Base-by-base conservation (phyloP, 192 early-diverging fungal genomes). In the Endogone sp. region DNA sequence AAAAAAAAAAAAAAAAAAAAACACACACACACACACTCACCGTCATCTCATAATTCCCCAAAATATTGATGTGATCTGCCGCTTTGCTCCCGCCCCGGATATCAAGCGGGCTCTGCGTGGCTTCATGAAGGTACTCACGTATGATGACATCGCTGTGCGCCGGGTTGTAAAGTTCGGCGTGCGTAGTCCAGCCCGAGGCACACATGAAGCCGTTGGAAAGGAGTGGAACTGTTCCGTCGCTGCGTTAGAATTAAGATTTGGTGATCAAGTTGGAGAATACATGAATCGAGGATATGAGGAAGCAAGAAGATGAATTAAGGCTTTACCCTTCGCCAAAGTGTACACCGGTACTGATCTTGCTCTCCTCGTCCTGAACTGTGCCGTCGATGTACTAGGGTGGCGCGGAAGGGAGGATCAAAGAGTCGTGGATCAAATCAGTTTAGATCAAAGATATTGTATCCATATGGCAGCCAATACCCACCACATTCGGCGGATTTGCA, bases 171-270 rank as follows among this genome's bases (percentile, higher is more conserved):
- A 92, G 79, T 10, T 83, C 79, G 2, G 72, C 67, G 29, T 81
- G 72, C 71, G 91, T 86, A 44, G 82, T 85, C 95, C 95, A 96
- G 20, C 91, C 95, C 10, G 84, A 78, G 13, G 83, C 82, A 65
- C 94, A 94, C 95, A 96, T 96, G 75, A 92, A 95, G 3, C 93
- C 93, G 3, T 90, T 78, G 6, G 92, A 94, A 29, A 96, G 56
- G 21, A 96, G 73, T 0, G 95, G 95, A 2, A 96, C 95, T 0
- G 94, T 96, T 16, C 91, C 93, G 73, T 96, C 95, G 25, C 94
- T 93, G 65, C 21, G 29, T 24, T 24, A 31, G 58, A 57, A 24
- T 26, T 30, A 62, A 29, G 11, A 59, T 20, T 58, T 27, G 60
- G 10, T 54, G 20, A 59, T 60, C 32, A 44, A 21, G 28, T 6